phyloP scores from a whole-genome alignment of 2,329 filamentous ascomycete genomes.

The Colletotrichum karsti region DNA sequence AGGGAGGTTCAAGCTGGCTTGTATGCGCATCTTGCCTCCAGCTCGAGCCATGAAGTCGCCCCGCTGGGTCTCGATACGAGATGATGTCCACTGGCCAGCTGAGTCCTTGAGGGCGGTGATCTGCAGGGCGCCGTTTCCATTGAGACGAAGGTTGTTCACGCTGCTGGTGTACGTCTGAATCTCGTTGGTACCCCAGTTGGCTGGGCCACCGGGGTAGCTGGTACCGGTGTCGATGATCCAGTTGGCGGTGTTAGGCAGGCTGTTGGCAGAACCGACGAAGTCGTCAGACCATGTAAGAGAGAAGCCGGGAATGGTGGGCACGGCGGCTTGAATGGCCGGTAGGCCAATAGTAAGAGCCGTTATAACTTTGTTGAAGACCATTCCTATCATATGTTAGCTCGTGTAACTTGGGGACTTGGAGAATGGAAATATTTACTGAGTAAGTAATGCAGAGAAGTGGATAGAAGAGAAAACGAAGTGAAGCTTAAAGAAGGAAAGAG shows the following conservation, averaged over 20 bases:
- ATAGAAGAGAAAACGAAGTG: no score
- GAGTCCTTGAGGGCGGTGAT: conserved; percentile 52
- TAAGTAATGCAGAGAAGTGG: neutral
- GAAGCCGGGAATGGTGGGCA: conserved; percentile 31
- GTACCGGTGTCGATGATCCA: conserved; percentile 56
- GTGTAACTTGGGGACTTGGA: neutral
- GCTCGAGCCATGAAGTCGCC: conserved; percentile 43
- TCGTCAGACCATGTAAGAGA: conserved; percentile 40
- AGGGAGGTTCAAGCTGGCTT: conserved; percentile 46
- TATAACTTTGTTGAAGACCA: conserved; percentile 6
- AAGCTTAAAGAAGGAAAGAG: neutral
- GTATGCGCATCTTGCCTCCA: conserved; percentile 46
- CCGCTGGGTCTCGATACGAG: conserved; percentile 48
- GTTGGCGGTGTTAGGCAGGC: conserved; percentile 45
- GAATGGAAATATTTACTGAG: neutral
- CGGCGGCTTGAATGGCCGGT: conserved; percentile 13
- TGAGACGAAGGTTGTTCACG: conserved; percentile 53
- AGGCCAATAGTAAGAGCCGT: conserved; percentile 4
- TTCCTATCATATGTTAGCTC: neutral
- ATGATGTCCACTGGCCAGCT: conserved; percentile 51
- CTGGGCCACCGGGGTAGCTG: conserved; percentile 52
- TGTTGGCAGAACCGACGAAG: conserved; percentile 40
- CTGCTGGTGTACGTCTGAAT: conserved; percentile 54
- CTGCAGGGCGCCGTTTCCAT: conserved; percentile 54
- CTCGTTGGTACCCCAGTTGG: conserved; percentile 59